Percentiles rank a stretch among this genome's conserved stretches.
Conservation (phyloP, 352 stramenopile species). For the Plasmopara halstedii region DNA sequence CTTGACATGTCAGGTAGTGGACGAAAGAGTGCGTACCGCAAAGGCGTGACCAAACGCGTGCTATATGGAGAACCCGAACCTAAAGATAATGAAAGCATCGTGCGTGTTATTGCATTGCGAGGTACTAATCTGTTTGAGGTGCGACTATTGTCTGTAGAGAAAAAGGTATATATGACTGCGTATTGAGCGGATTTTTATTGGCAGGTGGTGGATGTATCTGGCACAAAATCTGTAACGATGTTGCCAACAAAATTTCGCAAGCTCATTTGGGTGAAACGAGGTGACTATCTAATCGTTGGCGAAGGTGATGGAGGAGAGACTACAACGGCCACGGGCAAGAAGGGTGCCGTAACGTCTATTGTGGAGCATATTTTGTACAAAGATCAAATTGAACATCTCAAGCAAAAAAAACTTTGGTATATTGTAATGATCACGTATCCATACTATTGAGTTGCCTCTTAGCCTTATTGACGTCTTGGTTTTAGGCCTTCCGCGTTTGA, state of each 20-base stretch:
- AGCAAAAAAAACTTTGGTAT: constrained; percentile 89
- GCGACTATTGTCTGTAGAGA: neutral
- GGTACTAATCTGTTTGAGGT: constrained; percentile 97
- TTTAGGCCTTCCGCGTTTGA: constrained; percentile 57
- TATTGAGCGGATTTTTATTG: neutral
- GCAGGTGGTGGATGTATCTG: constrained; percentile 57
- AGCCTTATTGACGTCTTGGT: neutral
- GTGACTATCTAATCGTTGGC: constrained; percentile 94
- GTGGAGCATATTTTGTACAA: constrained; percentile 98
- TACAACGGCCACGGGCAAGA: constrained; percentile 76
- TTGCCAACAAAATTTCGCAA: constrained; percentile 97
- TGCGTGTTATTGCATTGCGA: constrained; percentile 86
- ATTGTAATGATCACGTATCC: neutral
- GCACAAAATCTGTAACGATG: constrained; percentile 83
- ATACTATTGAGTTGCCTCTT: neutral
- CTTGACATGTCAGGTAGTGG: constrained; percentile 83
- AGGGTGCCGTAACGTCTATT: constrained; percentile 85
- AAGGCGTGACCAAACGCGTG: constrained; percentile 89
- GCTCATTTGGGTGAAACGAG: constrained; percentile 97
- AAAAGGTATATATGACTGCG: neutral
- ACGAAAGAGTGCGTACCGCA: constrained; percentile 87
- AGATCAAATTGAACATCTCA: constrained; percentile 97
- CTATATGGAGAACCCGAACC: constrained; percentile 88
- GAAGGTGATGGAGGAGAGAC: constrained; percentile 53
- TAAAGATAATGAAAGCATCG: constrained; percentile 86